These are phyloP conservation scores for Galerina marginata DNA, from an alignment of 768 basidiomycete genomes.

Conservation along the genomic window DNA sequence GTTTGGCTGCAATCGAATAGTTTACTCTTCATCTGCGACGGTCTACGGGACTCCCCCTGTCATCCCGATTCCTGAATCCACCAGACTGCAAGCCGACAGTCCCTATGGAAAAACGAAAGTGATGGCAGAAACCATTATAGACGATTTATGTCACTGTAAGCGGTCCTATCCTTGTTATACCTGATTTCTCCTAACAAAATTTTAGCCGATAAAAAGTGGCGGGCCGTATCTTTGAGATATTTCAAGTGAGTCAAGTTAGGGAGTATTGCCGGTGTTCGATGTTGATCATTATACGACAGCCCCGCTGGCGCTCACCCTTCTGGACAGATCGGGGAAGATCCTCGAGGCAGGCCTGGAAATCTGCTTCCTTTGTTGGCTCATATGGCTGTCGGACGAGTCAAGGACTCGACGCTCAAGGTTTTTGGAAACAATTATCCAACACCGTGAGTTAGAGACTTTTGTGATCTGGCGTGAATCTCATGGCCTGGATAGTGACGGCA, in stretches of 20 bases:
- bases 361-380: slow-evolving; percentile 92
- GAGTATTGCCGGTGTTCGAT: neutral
- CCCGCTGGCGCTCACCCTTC: slow-evolving; percentile 99
- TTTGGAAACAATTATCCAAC: slow-evolving; percentile 99
- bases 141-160: slow-evolving; percentile 84
- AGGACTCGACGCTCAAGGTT: slow-evolving; percentile 72
- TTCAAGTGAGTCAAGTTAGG: slow-evolving; percentile 75
- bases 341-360: slow-evolving; percentile 94
- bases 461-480: slow-evolving; percentile 11
- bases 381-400: slow-evolving; percentile 90
- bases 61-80: slow-evolving; percentile 94
- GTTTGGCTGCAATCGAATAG: slow-evolving; percentile 83
- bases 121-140: slow-evolving; percentile 88
- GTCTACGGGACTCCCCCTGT: slow-evolving; percentile 94
- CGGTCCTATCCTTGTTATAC: slow-evolving; percentile 16
- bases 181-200: slow-evolving; percentile 9
- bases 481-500: slow-evolving; percentile 72
- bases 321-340: slow-evolving; percentile 94
- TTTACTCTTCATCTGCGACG: slow-evolving; percentile 98
- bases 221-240: slow-evolving; percentile 88
- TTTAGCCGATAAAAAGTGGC: slow-evolving; percentile 76
- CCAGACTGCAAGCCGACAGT: slow-evolving; percentile 85
- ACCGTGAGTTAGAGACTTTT: slow-evolving; percentile 51
- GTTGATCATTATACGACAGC: slow-evolving; percentile 41
- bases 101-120: slow-evolving; percentile 97